Percentiles rank a stretch among this genome's conserved stretches.
These are phyloP conservation scores for Penicillium simplicissimum DNA, from an alignment of 495 filamentous ascomycete genomes.

Conservation along the genomic window DNA sequence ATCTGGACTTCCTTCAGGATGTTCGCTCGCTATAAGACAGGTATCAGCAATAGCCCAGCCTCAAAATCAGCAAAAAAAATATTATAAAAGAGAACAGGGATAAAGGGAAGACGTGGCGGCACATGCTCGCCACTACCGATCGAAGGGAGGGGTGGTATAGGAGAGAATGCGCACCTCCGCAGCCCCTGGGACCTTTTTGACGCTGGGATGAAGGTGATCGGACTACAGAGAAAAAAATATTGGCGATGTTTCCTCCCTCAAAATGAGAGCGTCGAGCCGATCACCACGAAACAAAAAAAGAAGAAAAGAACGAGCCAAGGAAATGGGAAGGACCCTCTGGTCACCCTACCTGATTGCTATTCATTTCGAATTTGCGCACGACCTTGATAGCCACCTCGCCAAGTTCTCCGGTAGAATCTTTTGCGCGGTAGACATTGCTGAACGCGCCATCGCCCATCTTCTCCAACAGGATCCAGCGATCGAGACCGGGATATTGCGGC, in stretches of 20 bases:
- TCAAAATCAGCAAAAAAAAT: neutral
- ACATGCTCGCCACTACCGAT: constrained; percentile 16
- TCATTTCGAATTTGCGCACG: constrained; percentile 98
- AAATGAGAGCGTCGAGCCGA: neutral
- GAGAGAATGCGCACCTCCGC: constrained; percentile 85
- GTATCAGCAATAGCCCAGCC: constrained; percentile 12
- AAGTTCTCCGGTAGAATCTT: constrained; percentile 65
- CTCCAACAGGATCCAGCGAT: constrained; percentile 85
- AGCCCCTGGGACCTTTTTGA: constrained; percentile 89
- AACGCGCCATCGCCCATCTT: constrained; percentile 99
- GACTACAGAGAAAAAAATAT: constrained; percentile 50
- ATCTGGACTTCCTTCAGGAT: constrained; percentile 99
- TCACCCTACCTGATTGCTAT: constrained; percentile 82
- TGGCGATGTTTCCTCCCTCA: constrained; percentile 31
- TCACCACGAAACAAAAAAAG: constrained; percentile 17
- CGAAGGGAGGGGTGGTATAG: constrained; percentile 24
- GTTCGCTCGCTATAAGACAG: constrained; percentile 73
- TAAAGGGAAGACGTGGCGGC: constrained; percentile 4
- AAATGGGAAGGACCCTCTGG: constrained; percentile 22
- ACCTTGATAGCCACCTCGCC: constrained; percentile 97
- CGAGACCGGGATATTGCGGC: constrained; percentile 87
- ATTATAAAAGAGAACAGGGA: constrained; percentile 5
- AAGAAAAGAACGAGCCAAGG: constrained; percentile 17
- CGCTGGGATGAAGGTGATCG: constrained; percentile 87
- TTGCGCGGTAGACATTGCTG: constrained; percentile 94